Conservation (phyloP, 129 eudicot genomes). For the Pseudognaphalium luteoalbum region DNA sequence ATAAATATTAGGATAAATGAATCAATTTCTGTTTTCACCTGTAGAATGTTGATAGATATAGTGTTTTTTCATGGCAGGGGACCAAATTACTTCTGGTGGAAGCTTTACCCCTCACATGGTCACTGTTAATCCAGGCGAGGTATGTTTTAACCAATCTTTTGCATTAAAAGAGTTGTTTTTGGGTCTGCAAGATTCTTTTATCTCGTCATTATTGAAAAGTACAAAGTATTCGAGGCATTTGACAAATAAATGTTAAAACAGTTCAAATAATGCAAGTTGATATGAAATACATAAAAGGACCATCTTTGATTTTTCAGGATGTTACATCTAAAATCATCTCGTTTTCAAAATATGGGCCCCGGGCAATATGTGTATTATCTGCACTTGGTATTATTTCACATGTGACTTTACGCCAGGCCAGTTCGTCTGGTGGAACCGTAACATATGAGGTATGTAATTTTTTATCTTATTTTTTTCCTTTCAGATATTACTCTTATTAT, state of each 20-base stretch:
- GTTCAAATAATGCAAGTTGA: slow-evolving; percentile 13
- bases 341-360: slow-evolving; percentile 63
- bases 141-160: slow-evolving; percentile 21
- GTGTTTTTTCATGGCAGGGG: slow-evolving; percentile 46
- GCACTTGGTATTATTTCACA: slow-evolving; percentile 70
- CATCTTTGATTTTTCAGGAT: slow-evolving; percentile 46
- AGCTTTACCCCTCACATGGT: slow-evolving; percentile 75
- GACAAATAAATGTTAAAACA: neutral
- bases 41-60: neutral
- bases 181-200: neutral
- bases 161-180: neutral
- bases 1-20: too few species aligned
- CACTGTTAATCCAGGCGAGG: slow-evolving; percentile 82
- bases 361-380: slow-evolving; percentile 69
- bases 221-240: neutral
- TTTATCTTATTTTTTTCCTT: neutral
- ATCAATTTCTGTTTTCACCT: neutral
- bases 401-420: slow-evolving; percentile 64
- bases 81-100: slow-evolving; percentile 54
- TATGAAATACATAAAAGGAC: slow-evolving; percentile 6
- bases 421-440: slow-evolving; percentile 65
- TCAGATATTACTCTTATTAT: neutral
- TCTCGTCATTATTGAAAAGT: neutral
- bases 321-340: slow-evolving; percentile 62
- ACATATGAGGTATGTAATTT: slow-evolving; percentile 61